These are phyloP conservation scores for Prunus yedoensis DNA, from an alignment of 331 rosid species.

Conservation along the genomic window DNA sequence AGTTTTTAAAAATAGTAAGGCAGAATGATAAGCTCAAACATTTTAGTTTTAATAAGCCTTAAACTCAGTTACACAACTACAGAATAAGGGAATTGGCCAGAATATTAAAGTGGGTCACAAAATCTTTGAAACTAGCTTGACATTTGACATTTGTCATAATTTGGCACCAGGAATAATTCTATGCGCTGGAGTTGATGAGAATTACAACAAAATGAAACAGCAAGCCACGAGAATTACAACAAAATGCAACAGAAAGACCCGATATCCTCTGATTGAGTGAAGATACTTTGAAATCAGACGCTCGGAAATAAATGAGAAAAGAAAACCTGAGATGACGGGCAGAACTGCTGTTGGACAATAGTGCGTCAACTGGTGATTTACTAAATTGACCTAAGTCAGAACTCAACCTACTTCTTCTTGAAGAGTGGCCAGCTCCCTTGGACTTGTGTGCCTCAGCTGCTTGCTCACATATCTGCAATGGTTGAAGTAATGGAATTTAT, in stretches of 20 bases:
- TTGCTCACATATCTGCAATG: constrained; percentile 88
- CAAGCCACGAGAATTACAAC: neutral
- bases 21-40: neutral
- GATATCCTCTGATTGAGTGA: neutral
- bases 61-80: neutral
- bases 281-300: constrained; percentile 1
- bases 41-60: neutral
- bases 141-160: neutral
- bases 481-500: neutral
- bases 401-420: constrained; percentile 67
- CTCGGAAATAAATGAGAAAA: neutral
- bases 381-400: constrained; percentile 58
- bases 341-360: constrained; percentile 67
- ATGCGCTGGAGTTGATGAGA: neutral
- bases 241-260: neutral
- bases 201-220: neutral
- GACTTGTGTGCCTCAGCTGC: constrained; percentile 96
- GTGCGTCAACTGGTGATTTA: constrained; percentile 85
- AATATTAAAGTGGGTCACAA: neutral
- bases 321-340: constrained; percentile 61
- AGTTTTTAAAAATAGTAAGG: no score
- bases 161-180: neutral
- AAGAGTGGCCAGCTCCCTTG: constrained; percentile 63
- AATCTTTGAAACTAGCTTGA: neutral
- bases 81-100: neutral